phyloP scores from a whole-genome alignment of 129 eudicot genomes.

The sunflower (Helianthus annuus) region DNA sequence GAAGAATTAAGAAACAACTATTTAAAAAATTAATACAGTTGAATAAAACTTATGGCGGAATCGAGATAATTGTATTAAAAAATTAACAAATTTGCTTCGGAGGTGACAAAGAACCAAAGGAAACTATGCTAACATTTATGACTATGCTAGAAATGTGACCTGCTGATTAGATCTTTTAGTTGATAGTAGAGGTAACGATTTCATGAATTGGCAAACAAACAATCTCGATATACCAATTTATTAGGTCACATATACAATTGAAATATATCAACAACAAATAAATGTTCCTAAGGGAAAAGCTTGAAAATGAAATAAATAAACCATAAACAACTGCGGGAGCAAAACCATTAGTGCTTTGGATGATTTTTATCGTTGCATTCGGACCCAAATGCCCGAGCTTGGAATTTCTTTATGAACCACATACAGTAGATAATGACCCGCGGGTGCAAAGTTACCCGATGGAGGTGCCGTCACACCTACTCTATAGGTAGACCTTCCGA shows the following conservation, averaged over 20 bases:
- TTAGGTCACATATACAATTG: neutral
- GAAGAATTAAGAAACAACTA: too few relatives aligned
- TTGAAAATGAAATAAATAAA: neutral
- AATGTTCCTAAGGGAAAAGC: neutral
- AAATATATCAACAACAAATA: neutral
- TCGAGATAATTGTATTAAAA: too few relatives aligned
- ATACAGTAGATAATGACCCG: slow-evolving; percentile 16
- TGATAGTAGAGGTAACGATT: neutral
- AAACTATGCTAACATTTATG: neutral
- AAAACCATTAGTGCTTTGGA: neutral
- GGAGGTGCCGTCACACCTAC: slow-evolving; percentile 23
- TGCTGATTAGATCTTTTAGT: too few relatives aligned
- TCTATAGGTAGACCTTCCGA: slow-evolving; percentile 26
- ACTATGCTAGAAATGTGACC: too few relatives aligned
- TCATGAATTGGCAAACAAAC: neutral
- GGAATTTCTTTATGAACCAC: slow-evolving; percentile 23
- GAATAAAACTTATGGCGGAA: too few relatives aligned
- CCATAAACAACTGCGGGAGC: neutral
- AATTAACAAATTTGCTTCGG: too few relatives aligned
- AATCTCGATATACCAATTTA: neutral
- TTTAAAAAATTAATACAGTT: too few relatives aligned
- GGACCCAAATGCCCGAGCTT: slow-evolving; percentile 31
- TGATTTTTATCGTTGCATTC: slow-evolving; percentile 27
- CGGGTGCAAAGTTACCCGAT: slow-evolving; percentile 17
- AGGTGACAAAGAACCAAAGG: too few relatives aligned